Conservation (phyloP, 2,329 filamentous ascomycete species). For the Fusarium napiforme region DNA sequence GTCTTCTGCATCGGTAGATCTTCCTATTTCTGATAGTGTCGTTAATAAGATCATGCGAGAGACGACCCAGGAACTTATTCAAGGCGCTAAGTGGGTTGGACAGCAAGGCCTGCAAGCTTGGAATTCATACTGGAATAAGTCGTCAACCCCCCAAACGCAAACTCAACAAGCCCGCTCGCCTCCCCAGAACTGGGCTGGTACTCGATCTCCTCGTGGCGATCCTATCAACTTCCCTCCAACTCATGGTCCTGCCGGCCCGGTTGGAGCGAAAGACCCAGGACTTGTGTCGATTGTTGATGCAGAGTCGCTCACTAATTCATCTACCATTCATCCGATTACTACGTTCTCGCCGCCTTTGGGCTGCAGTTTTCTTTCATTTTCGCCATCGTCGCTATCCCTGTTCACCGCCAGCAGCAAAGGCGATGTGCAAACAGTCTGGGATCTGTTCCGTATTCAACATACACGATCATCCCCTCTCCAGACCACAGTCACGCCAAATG, state of each 20-base stretch:
- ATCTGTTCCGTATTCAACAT: constrained; percentile 74
- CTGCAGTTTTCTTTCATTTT: constrained; percentile 84
- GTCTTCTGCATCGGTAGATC: constrained; percentile 74
- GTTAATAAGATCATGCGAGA: constrained; percentile 82
- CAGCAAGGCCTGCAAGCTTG: constrained; percentile 81
- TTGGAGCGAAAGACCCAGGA: constrained; percentile 72
- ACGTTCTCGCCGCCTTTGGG: constrained; percentile 79
- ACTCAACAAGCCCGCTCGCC: constrained; percentile 58
- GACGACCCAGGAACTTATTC: constrained; percentile 81
- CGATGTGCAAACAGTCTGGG: constrained; percentile 86
- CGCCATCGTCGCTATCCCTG: constrained; percentile 76
- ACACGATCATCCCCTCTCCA: constrained; percentile 71
- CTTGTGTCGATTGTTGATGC: constrained; percentile 81
- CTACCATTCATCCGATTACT: constrained; percentile 70
- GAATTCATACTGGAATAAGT: constrained; percentile 82
- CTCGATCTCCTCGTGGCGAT: constrained; percentile 60
- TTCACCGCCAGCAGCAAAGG: constrained; percentile 86
- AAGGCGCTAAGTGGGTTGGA: constrained; percentile 79
- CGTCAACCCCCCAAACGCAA: constrained; percentile 55
- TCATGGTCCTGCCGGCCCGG: constrained; percentile 71
- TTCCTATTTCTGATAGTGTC: constrained; percentile 76
- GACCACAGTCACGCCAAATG: constrained; percentile 57
- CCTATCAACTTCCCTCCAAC: constrained; percentile 76
- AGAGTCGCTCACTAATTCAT: constrained; percentile 65
- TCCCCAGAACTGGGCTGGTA: constrained; percentile 60